Evolutionary conservation across 371 early-diverging fungal genomes (phyloP).

Genomic region (Cokeromyces recurvatus): DNA sequence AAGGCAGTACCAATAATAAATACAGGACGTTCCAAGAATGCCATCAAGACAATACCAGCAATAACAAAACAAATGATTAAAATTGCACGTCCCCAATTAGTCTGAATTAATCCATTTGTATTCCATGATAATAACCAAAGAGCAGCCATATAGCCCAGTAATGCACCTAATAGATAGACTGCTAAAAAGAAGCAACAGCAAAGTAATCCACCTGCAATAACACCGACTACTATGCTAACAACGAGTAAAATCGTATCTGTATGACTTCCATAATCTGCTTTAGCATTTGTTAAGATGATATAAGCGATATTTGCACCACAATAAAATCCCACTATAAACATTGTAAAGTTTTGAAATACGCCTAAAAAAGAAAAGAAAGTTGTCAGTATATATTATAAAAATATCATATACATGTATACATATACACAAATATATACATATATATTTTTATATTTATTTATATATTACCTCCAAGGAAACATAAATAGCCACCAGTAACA

Average conservation of each 20-base stretch:
- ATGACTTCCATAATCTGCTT: conserved; percentile 40
- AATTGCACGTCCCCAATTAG: conserved; percentile 51
- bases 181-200: conserved; percentile 59
- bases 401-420: no score
- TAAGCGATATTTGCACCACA: conserved; percentile 49
- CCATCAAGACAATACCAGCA: conserved; percentile 45
- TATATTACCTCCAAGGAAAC: conserved; percentile 39
- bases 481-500: conserved; percentile 43
- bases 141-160: conserved; percentile 53
- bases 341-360: conserved; percentile 52
- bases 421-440: no score
- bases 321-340: conserved; percentile 59
- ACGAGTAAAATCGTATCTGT: conserved; percentile 49
- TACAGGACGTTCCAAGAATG: conserved; percentile 47
- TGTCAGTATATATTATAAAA: no score
- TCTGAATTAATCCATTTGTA: conserved; percentile 42
- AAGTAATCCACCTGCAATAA: conserved; percentile 47
- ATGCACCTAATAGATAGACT: conserved; percentile 52
- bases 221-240: conserved; percentile 47
- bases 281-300: conserved; percentile 47
- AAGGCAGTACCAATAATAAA: conserved; percentile 52
- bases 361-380: conserved; percentile 21
- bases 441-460: background rate
- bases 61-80: conserved; percentile 45
- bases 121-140: conserved; percentile 56